A percentile compares a stretch with the other conserved stretches of the same genome.
phyloP scores from a whole-genome alignment of 2,329 filamentous ascomycete genomes.

The Teratosphaeria viscida region DNA sequence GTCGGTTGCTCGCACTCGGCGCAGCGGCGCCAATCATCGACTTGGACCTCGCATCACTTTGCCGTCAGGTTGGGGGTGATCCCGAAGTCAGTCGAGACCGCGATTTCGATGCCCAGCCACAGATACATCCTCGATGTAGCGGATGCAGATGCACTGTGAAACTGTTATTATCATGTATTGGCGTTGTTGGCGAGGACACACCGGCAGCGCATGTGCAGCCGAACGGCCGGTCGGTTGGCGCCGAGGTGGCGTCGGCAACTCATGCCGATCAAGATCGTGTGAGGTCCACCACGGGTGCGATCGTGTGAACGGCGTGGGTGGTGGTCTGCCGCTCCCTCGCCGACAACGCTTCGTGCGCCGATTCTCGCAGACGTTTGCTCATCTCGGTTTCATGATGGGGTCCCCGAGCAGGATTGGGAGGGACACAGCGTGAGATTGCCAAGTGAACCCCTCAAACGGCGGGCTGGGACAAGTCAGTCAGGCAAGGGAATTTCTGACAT shows the following conservation, averaged over 20 bases:
- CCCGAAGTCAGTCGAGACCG: no score
- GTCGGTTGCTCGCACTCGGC: neutral
- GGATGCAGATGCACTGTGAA: no score
- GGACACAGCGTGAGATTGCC: neutral
- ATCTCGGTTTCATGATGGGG: neutral
- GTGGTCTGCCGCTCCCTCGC: neutral
- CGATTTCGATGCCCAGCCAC: no score
- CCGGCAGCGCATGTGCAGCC: neutral
- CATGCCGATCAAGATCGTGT: neutral
- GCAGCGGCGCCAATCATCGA: neutral
- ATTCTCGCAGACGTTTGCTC: neutral
- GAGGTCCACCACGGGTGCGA: neutral
- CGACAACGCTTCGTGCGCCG: neutral
- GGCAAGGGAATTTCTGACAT: neutral
- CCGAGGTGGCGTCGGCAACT: neutral
- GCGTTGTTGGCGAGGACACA: neutral
- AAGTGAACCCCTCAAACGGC: neutral
- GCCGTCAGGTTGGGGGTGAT: neutral
- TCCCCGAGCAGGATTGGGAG: neutral
- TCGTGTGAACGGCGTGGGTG: neutral
- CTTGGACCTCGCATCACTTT: neutral
- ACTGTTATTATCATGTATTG: no score
- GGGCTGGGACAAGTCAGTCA: neutral
- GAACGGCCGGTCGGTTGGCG: neutral
- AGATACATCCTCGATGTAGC: no score